Percentiles rank a stretch among this genome's conserved stretches.
These are phyloP conservation scores for Hyphopichia buzzinii DNA, from an alignment of 1,139 yeast genomes.

Conservation along the genomic window DNA sequence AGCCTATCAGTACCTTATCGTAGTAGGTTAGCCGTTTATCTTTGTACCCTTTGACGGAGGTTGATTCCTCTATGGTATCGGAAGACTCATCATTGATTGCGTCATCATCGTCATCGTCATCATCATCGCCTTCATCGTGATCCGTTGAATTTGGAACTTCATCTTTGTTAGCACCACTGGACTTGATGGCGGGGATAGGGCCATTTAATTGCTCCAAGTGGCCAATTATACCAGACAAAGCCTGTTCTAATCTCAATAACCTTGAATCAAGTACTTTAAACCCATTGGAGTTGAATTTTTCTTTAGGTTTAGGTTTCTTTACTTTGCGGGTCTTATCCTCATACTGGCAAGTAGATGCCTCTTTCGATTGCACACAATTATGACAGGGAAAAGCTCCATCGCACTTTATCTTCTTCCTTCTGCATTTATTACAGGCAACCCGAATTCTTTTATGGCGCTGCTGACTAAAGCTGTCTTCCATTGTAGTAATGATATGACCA, in stretches of 20 bases:
- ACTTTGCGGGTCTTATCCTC: slow-evolving; percentile 18
- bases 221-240: not conserved
- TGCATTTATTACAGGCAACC: slow-evolving; percentile 54
- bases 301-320: not conserved
- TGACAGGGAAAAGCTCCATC: slow-evolving; percentile 47
- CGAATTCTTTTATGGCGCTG: slow-evolving; percentile 42
- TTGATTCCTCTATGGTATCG: too few relatives aligned
- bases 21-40: too few relatives aligned
- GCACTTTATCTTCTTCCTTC: slow-evolving; percentile 50
- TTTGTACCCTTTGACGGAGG: too few relatives aligned
- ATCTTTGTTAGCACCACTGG: too few relatives aligned
- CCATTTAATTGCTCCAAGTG: not conserved
- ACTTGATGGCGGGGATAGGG: too few relatives aligned
- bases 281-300: slow-evolving; percentile 9
- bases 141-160: too few relatives aligned
- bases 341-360: slow-evolving; percentile 26
- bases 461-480: too few relatives aligned
- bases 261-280: slow-evolving; percentile 2
- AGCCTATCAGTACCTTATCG: too few relatives aligned
- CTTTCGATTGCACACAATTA: slow-evolving; percentile 33
- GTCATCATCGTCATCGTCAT: slow-evolving; percentile 5
- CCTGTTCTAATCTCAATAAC: not conserved
- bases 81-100: slow-evolving; percentile 3
- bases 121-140: slow-evolving; percentile 6
- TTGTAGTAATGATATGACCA: too few relatives aligned